These are phyloP conservation scores for Kuraishia floccosa DNA, from an alignment of 805 yeast genomes.

Conservation along the genomic window DNA sequence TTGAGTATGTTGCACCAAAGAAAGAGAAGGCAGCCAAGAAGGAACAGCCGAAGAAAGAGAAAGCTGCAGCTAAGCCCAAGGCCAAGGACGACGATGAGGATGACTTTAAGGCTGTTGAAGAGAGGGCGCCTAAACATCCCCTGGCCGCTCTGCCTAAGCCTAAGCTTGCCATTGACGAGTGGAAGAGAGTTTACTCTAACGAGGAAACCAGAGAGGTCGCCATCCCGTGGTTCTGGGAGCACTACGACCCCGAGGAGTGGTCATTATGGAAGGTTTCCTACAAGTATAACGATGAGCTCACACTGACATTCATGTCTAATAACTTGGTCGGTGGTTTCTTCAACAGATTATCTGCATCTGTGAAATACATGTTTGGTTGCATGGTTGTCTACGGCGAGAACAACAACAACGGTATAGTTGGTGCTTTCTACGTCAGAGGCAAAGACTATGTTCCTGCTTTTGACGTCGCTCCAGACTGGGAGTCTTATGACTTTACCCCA, in stretches of 20 bases:
- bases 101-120: constrained; percentile 31
- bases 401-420: constrained; percentile 95
- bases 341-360: constrained; percentile 85
- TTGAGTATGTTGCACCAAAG: too few species aligned
- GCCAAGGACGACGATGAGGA: constrained; percentile 20
- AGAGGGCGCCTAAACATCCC: constrained; percentile 86
- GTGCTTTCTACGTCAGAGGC: constrained; percentile 93
- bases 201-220: constrained; percentile 93
- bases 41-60: constrained; percentile 18
- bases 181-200: constrained; percentile 96
- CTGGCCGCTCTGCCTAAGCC: constrained; percentile 71
- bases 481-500: constrained; percentile 76
- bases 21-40: constrained; percentile 31
- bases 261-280: constrained; percentile 90
- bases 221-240: constrained; percentile 95
- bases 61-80: constrained; percentile 28
- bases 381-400: constrained; percentile 96
- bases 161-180: constrained; percentile 67
- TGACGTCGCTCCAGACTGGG: constrained; percentile 99
- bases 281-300: constrained; percentile 97
- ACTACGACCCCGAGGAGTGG: constrained; percentile 87
- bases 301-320: constrained; percentile 96
- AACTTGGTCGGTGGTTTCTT: constrained; percentile 97
- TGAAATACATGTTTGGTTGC: constrained; percentile 90
- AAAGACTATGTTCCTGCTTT: constrained; percentile 86